Evolutionary conservation across 495 filamentous ascomycete species (phyloP).

Genomic region (Schizothecium vesticola): DNA sequence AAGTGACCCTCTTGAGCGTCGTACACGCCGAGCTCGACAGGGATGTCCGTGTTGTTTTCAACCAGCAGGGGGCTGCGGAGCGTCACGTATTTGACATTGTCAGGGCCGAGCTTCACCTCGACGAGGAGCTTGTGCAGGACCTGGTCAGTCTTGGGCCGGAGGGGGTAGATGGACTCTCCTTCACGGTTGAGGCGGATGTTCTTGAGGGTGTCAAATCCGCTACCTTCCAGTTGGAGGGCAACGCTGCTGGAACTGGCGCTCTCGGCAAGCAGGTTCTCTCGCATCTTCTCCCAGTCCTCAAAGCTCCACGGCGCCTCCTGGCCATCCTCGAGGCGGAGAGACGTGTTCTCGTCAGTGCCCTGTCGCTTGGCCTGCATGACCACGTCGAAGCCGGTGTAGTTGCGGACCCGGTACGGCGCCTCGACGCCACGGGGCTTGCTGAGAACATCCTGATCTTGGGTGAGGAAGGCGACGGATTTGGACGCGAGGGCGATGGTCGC

Average conservation of each 20-base stretch:
- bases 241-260: constrained; percentile 64
- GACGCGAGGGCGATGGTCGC: constrained; percentile 89
- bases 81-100: constrained; percentile 97
- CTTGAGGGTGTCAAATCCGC: constrained; percentile 84
- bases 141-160: constrained; percentile 72
- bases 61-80: constrained; percentile 91
- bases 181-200: constrained; percentile 89
- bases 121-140: constrained; percentile 85
- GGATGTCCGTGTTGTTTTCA: constrained; percentile 97
- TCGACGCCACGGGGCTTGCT: constrained; percentile 89
- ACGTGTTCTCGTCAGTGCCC: constrained; percentile 49
- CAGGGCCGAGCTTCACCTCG: constrained; percentile 79
- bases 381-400: constrained; percentile 90
- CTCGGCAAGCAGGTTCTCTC: constrained; percentile 84
- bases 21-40: constrained; percentile 89
- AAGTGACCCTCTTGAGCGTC: constrained; percentile 84
- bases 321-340: constrained; percentile 81
- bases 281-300: constrained; percentile 88
- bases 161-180: constrained; percentile 80
- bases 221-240: constrained; percentile 80
- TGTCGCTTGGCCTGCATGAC: constrained; percentile 72
- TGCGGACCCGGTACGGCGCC: constrained; percentile 87
- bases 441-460: constrained; percentile 83
- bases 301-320: constrained; percentile 94
- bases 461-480: constrained; percentile 87